Evolutionary conservation across 805 yeast genomes (phyloP).

Genomic region (Geotrichum ghanense): DNA sequence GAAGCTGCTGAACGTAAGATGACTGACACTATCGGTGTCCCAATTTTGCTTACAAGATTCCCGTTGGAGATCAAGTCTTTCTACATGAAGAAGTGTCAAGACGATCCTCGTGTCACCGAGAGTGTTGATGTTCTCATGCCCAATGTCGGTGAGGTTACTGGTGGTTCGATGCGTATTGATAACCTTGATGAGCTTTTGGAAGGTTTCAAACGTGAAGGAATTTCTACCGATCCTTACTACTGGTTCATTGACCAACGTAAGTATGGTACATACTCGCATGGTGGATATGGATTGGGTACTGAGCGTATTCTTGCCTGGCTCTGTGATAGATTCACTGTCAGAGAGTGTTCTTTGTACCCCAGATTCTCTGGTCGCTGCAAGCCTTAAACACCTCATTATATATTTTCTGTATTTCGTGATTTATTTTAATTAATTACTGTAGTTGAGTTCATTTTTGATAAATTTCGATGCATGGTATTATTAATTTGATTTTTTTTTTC

Average conservation of each 20-base stretch:
- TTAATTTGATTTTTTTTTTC: too few relatives aligned
- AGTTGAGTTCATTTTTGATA: too few relatives aligned
- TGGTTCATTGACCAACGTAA: conserved; percentile 95
- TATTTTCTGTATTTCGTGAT: not conserved
- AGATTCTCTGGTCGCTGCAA: conserved; percentile 96
- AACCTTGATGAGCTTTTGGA: conserved; percentile 71
- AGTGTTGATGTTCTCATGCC: conserved; percentile 98
- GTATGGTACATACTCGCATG: conserved; percentile 97
- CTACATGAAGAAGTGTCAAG: conserved; percentile 89
- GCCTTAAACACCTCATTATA: conserved; percentile 43
- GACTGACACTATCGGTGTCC: conserved; percentile 91
- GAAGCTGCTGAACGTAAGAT: conserved; percentile 99
- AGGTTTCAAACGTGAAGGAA: conserved; percentile 88
- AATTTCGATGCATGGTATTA: too few relatives aligned
- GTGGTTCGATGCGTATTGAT: conserved; percentile 97
- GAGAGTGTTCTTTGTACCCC: conserved; percentile 96
- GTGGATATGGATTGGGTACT: conserved; percentile 98
- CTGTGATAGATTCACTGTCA: conserved; percentile 93
- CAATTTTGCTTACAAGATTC: conserved; percentile 86
- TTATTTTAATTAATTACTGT: not conserved
- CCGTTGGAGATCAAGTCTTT: conserved; percentile 96
- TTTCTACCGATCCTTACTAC: conserved; percentile 74
- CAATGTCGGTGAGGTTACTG: conserved; percentile 96
- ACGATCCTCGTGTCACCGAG: conserved; percentile 92
- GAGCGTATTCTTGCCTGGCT: conserved; percentile 98